phyloP scores from a whole-genome alignment of 495 filamentous ascomycete species.

The Aspergillus leporis region DNA sequence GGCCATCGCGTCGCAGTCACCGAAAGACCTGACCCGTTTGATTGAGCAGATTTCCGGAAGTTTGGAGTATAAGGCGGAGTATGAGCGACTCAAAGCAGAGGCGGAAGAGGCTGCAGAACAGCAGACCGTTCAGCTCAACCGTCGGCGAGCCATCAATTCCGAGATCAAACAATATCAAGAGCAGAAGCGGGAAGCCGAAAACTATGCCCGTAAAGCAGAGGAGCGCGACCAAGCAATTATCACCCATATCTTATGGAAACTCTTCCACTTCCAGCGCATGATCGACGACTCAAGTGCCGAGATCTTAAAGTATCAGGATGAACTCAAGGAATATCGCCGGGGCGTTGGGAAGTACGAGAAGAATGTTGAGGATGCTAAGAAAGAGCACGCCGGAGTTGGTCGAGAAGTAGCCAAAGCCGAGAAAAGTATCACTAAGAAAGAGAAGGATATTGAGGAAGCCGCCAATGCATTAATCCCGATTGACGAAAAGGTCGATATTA shows the following conservation, averaged over 20 bases:
- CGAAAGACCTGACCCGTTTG: conserved; percentile 87
- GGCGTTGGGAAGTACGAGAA: conserved; percentile 83
- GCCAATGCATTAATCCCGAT: conserved; percentile 85
- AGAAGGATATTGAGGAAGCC: conserved; percentile 84
- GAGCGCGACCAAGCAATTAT: conserved; percentile 92
- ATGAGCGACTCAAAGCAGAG: conserved; percentile 83
- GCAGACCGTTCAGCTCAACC: conserved; percentile 79
- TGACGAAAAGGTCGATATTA: conserved; percentile 89
- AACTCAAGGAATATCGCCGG: conserved; percentile 89
- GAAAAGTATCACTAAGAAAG: conserved; percentile 76
- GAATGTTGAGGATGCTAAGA: conserved; percentile 81
- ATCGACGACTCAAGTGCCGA: conserved; percentile 90
- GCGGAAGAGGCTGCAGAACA: conserved; percentile 85
- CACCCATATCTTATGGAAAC: conserved; percentile 93
- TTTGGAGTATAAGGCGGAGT: conserved; percentile 92
- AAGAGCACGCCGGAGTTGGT: conserved; percentile 76
- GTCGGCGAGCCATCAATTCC: conserved; percentile 91
- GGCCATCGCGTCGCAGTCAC: conserved; percentile 92
- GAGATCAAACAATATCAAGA: conserved; percentile 97
- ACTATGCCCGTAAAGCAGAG: conserved; percentile 81
- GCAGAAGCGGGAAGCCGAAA: conserved; percentile 94
- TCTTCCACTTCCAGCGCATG: conserved; percentile 90
- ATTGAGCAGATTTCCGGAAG: conserved; percentile 98
- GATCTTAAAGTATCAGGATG: conserved; percentile 92
- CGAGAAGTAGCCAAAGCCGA: conserved; percentile 81